Evolutionary conservation across 805 yeast genomes (phyloP), one percentile per base, ranked within the genome.

Genomic region (Candida loeiensis): DNA sequence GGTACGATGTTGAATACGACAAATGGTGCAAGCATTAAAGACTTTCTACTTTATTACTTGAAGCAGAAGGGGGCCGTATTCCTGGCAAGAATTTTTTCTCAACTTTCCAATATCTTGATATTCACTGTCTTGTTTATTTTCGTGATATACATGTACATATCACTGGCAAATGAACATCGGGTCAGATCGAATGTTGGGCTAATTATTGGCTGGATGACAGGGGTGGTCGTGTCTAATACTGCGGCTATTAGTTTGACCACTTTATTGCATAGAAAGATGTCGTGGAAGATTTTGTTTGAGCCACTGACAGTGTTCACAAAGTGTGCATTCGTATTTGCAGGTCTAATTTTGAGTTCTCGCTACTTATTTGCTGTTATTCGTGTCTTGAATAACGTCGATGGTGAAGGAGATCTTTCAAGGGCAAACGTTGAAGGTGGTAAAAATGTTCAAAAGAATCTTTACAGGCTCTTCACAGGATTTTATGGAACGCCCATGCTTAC

Each of bases 121-220:
- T 13, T 34, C 6, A 15, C 18, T 6, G 14, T 31, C 21, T 18
- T 46, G 11, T 21, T 46, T 19, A 42, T 41, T 6, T 55, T 54
- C 15, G 11, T 53, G 18, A 34, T 54, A 13, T 55, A 50, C 37
- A 35, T 59, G 7, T 62, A 57, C 46, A 41, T 64, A 18, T 48
- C 65, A 11, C 47, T 66, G 11, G 53, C 65, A 28, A 67, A 67
- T 37, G 53, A 53, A 30, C 66, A 62, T 40, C 60, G 59, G 35
- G 53, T 68, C 9, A 47, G 67, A 20, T 64, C 69, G 2, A 59
- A 49, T 38, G 30, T 62, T 7, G 73, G 73, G 0, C 48, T 68
- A 15, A 21, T 68, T 8, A 31, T 57, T 16, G 72, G 69, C 3
- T 68, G 73, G 73, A 28, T 59, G 4, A 49, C 53, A 4, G 58